Percentiles rank a stretch among this genome's conserved stretches.
Evolutionary conservation across 441 rosid genomes (phyloP).

Genomic region (Geranium incanum): DNA sequence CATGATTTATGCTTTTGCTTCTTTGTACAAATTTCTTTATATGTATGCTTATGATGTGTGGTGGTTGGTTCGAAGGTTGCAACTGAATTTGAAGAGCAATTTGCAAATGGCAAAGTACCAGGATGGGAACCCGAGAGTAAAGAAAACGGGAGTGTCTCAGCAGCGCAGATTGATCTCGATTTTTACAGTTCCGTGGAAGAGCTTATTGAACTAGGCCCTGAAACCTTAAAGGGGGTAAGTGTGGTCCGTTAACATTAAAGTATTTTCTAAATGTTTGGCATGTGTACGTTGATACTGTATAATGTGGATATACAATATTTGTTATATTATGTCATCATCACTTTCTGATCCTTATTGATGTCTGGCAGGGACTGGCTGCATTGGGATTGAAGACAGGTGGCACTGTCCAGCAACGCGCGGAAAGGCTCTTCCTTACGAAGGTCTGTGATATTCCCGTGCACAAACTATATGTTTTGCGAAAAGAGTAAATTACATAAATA

Average conservation of each 20-base stretch:
- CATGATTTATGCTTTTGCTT: neutral
- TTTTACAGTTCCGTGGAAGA: slow-evolving; percentile 86
- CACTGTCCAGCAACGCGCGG: slow-evolving; percentile 85
- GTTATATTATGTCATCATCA: neutral
- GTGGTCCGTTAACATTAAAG: neutral
- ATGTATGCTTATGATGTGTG: slow-evolving; percentile 13
- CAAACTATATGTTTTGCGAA: neutral
- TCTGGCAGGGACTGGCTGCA: slow-evolving; percentile 68
- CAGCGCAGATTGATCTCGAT: slow-evolving; percentile 68
- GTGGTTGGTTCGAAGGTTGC: slow-evolving; percentile 43
- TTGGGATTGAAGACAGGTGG: slow-evolving; percentile 94
- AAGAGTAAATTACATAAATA: neutral
- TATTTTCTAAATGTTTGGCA: neutral
- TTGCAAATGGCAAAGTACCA: slow-evolving; percentile 42
- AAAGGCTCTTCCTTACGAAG: slow-evolving; percentile 93
- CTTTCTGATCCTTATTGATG: slow-evolving; percentile 11
- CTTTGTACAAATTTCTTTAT: neutral
- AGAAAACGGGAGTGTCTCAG: slow-evolving; percentile 49
- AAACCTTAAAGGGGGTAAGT: slow-evolving; percentile 78
- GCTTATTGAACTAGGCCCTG: slow-evolving; percentile 81
- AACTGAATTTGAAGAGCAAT: slow-evolving; percentile 73
- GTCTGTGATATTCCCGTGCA: slow-evolving; percentile 25
- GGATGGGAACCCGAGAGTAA: slow-evolving; percentile 57
- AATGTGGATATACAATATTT: neutral
- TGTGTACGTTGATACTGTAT: neutral